Percentiles rank a stretch among this genome's conserved stretches.
Evolutionary conservation across 2,329 filamentous ascomycete genomes (phyloP).

Genomic region (Arthroderma sp.): DNA sequence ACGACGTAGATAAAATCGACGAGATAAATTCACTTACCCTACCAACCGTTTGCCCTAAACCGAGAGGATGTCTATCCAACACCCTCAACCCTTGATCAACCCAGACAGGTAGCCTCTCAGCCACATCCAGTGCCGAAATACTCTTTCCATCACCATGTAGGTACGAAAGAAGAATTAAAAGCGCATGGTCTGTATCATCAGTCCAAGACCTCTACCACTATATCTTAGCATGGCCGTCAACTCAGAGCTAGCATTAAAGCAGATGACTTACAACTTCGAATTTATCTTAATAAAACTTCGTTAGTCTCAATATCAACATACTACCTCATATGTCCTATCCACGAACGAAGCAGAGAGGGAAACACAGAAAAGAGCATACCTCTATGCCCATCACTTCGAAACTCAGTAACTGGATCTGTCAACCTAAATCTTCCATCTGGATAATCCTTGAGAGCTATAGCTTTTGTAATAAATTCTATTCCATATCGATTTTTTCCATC

Average conservation of each 20-base stretch:
- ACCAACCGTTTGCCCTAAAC: slow-evolving; percentile 36
- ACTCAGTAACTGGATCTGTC: slow-evolving; percentile 9
- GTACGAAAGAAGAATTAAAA: slow-evolving; percentile 37
- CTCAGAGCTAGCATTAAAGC: not conserved
- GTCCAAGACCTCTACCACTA: slow-evolving; percentile 34
- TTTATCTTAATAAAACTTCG: slow-evolving; percentile 15
- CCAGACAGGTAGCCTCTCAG: slow-evolving; percentile 36
- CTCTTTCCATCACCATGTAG: slow-evolving; percentile 30
- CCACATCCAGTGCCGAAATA: slow-evolving; percentile 31
- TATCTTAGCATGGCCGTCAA: not conserved
- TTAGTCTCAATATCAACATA: not conserved
- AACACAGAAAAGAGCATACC: slow-evolving; percentile 5
- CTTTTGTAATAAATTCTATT: slow-evolving; percentile 11
- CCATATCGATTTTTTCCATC: not conserved
- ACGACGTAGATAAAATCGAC: not conserved
- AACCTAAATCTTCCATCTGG: slow-evolving; percentile 10
- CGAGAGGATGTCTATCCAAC: slow-evolving; percentile 36
- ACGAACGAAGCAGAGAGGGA: too few relatives aligned
- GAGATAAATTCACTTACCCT: slow-evolving; percentile 18
- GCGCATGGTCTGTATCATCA: slow-evolving; percentile 43
- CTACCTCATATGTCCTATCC: not conserved
- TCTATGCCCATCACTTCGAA: slow-evolving; percentile 11
- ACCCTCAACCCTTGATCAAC: slow-evolving; percentile 34
- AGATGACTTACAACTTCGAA: slow-evolving; percentile 15
- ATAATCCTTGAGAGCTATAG: slow-evolving; percentile 7